These are phyloP conservation scores for Picea abies DNA, from an alignment of 83 land plant genomes.

Conservation along the genomic window DNA sequence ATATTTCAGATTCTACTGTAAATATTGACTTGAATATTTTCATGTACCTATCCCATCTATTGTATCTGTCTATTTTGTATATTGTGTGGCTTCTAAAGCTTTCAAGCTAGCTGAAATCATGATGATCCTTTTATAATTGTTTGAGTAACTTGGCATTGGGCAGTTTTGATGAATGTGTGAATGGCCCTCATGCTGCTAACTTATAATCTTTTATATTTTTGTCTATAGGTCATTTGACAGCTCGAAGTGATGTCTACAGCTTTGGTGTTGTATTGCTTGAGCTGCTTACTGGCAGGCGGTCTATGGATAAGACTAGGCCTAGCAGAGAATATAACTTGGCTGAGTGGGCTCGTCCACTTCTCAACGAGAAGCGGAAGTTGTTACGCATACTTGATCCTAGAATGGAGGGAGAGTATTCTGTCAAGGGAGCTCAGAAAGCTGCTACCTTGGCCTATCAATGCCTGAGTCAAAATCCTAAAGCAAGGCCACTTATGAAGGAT, in stretches of 20 bases:
- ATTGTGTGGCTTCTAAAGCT: background rate
- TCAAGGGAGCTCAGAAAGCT: slow-evolving; percentile 42
- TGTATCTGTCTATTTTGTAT: background rate
- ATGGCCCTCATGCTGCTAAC: background rate
- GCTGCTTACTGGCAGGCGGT: slow-evolving; percentile 49
- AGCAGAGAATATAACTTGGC: slow-evolving; percentile 51
- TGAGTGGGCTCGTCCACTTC: slow-evolving; percentile 55
- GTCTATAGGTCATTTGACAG: slow-evolving; percentile 62
- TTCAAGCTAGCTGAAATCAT: background rate
- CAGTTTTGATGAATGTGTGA: background rate
- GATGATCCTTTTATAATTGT: too few relatives aligned
- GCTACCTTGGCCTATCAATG: slow-evolving; percentile 62
- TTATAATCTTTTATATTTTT: background rate
- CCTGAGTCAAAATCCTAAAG: slow-evolving; percentile 48
- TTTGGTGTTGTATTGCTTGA: slow-evolving; percentile 71
- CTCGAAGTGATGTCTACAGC: slow-evolving; percentile 70
- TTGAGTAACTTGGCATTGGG: background rate
- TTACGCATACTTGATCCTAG: slow-evolving; percentile 54
- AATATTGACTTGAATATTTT: background rate
- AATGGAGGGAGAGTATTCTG: slow-evolving; percentile 57
- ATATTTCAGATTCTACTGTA: slow-evolving; percentile 1
- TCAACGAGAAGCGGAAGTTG: slow-evolving; percentile 47
- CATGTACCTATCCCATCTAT: background rate
- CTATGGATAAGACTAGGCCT: slow-evolving; percentile 56
- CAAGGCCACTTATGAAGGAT: slow-evolving; percentile 51